Evolutionary conservation across 2,329 filamentous ascomycete genomes (phyloP).

Genomic region (Fusarium piperis): DNA sequence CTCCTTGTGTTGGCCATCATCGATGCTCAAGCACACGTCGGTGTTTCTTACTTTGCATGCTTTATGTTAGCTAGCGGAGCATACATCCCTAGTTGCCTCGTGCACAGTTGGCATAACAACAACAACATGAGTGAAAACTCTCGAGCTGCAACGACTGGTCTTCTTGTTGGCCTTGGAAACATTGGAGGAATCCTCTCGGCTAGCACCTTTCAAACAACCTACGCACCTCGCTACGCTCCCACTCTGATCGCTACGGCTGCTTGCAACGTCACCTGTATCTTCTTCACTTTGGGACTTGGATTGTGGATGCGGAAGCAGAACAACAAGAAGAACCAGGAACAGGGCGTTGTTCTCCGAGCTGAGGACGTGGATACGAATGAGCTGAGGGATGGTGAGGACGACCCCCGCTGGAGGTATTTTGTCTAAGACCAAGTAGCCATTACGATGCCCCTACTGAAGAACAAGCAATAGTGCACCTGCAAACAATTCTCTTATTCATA

Average conservation of each 20-base stretch:
- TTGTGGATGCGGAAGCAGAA: conserved; percentile 33
- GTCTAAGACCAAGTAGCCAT: not conserved
- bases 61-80: conserved; percentile 57
- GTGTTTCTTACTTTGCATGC: conserved; percentile 59
- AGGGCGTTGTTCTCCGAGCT: conserved; percentile 19
- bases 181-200: conserved; percentile 57
- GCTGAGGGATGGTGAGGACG: conserved; percentile 18
- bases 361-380: conserved; percentile 34
- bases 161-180: conserved; percentile 60
- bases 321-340: conserved; percentile 11
- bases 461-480: not conserved
- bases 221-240: conserved; percentile 59
- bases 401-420: conserved; percentile 29
- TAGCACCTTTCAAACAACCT: conserved; percentile 57
- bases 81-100: conserved; percentile 58
- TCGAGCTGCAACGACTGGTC: conserved; percentile 58
- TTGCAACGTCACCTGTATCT: conserved; percentile 34
- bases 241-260: conserved; percentile 56
- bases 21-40: conserved; percentile 53
- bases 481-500: not conserved
- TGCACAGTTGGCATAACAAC: conserved; percentile 62
- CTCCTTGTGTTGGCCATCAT: conserved; percentile 56
- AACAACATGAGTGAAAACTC: conserved; percentile 60
- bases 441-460: not conserved
- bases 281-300: conserved; percentile 30